phyloP scores from a whole-genome alignment of 345 rosid genomes.

The Eucalyptus erythrocorys region DNA sequence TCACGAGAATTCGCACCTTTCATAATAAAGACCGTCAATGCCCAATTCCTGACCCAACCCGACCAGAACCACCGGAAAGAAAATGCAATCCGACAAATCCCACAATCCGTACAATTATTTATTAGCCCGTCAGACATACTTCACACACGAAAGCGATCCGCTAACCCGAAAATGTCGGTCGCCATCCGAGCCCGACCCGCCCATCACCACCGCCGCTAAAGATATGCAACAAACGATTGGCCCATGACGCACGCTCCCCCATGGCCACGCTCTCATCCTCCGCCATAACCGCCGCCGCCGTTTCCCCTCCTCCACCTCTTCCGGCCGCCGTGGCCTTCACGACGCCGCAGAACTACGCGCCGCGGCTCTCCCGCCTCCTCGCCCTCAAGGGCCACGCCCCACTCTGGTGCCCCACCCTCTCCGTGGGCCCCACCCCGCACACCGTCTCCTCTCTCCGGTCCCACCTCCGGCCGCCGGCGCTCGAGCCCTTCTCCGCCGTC shows the following conservation, averaged over 20 bases:
- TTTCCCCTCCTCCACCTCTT: neutral
- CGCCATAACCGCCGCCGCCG: neutral
- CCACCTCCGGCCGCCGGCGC: conserved; percentile 17
- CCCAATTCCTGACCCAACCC: neutral
- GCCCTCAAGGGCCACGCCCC: conserved; percentile 21
- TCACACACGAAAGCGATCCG: neutral
- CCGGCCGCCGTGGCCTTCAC: conserved; percentile 29
- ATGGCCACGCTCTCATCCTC: neutral
- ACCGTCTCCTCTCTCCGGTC: neutral
- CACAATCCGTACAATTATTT: neutral
- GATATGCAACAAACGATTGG: neutral
- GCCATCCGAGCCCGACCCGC: neutral
- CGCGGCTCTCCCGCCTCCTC: conserved; percentile 26
- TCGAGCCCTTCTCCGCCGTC: conserved; percentile 30
- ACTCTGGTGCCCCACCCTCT: conserved; percentile 49
- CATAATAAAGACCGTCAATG: neutral
- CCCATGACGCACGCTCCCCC: neutral
- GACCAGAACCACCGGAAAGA: fast-evolving
- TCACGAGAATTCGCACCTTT: neutral
- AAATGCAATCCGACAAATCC: neutral
- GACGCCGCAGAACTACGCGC: conserved; percentile 42
- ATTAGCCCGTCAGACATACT: fast-evolving
- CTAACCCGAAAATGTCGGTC: neutral
- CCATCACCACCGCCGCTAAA: neutral
- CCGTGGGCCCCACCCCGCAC: conserved; percentile 22